Conservation (phyloP, 1,139 yeast genomes). For the Zygosaccharomyces sapae region DNA sequence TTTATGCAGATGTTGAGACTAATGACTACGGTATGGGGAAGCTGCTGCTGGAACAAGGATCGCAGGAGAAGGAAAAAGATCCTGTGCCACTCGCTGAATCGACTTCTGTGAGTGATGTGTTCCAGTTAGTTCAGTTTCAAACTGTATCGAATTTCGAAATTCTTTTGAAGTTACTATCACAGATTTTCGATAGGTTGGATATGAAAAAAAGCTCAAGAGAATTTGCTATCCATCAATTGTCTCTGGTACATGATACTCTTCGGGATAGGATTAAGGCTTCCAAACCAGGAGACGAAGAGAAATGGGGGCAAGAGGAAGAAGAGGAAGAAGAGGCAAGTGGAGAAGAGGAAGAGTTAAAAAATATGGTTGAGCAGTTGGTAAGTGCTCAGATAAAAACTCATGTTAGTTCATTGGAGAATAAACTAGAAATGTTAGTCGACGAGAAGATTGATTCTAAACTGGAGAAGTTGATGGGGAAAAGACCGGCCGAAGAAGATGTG, state of each 20-base stretch:
- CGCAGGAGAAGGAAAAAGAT: not conserved
- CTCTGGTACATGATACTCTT: conserved; percentile 21
- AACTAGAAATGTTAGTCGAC: not conserved
- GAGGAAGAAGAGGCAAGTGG: not conserved
- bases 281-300: conserved; percentile 21
- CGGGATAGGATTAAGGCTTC: conserved; percentile 20
- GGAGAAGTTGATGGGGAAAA: not conserved
- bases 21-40: conserved; percentile 10
- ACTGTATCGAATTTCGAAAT: conserved; percentile 28
- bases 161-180: conserved; percentile 21
- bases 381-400: too few species aligned
- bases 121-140: conserved; percentile 30
- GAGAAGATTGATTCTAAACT: not conserved
- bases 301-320: conserved; percentile 15
- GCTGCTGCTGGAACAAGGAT: conserved; percentile 13
- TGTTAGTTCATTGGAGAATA: not conserved
- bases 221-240: conserved; percentile 23
- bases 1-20: conserved; percentile 17
- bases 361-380: conserved; percentile 14
- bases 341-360: conserved; percentile 12
- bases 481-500: too few species aligned
- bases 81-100: not conserved
- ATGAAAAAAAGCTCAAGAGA: conserved; percentile 29
- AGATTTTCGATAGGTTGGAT: conserved; percentile 27
- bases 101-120: conserved; percentile 20